A percentile compares a stretch with the other conserved stretches of the same genome.
phyloP scores from a whole-genome alignment of 768 basidiomycete species.

The Cystobasidium tubakii region DNA sequence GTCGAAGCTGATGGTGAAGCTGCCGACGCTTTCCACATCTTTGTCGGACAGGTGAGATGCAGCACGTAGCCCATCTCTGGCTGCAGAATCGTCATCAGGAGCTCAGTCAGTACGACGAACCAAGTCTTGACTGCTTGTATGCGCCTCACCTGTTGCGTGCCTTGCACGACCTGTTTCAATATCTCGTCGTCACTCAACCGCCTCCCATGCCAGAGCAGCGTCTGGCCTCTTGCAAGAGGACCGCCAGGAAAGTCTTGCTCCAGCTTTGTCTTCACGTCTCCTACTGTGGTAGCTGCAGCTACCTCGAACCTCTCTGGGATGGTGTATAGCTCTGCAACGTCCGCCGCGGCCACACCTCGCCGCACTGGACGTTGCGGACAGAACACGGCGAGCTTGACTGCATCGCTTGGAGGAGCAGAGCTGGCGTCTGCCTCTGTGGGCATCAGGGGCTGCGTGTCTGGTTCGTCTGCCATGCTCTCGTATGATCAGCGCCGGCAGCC shows the following conservation, averaged over 20 bases:
- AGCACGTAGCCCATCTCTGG: not conserved
- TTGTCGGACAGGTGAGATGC: not conserved
- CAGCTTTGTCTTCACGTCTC: slow-evolving; percentile 14
- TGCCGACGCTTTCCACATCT: slow-evolving; percentile 1
- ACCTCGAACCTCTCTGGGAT: slow-evolving; percentile 1
- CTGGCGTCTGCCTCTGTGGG: not conserved
- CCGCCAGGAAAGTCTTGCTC: slow-evolving; percentile 21
- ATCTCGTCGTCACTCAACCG: slow-evolving; percentile 20
- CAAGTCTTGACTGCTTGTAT: no score
- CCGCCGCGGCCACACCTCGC: not conserved
- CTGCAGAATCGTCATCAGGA: not conserved
- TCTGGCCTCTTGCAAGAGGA: not conserved
- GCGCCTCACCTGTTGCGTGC: not conserved
- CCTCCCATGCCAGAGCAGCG: slow-evolving; percentile 22
- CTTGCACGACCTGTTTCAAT: not conserved
- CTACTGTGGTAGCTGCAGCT: not conserved
- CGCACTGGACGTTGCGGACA: slow-evolving; percentile 19
- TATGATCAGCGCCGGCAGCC: not conserved
- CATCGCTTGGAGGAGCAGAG: not conserved
- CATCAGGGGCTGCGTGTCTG: not conserved
- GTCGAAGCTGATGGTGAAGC: not conserved
- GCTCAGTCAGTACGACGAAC: no score
- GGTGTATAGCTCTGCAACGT: not conserved
- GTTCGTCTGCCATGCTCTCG: not conserved
- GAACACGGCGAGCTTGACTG: slow-evolving; percentile 22